phyloP scores from a whole-genome alignment of 768 basidiomycete genomes.

The Rhodotorula paludigena region DNA sequence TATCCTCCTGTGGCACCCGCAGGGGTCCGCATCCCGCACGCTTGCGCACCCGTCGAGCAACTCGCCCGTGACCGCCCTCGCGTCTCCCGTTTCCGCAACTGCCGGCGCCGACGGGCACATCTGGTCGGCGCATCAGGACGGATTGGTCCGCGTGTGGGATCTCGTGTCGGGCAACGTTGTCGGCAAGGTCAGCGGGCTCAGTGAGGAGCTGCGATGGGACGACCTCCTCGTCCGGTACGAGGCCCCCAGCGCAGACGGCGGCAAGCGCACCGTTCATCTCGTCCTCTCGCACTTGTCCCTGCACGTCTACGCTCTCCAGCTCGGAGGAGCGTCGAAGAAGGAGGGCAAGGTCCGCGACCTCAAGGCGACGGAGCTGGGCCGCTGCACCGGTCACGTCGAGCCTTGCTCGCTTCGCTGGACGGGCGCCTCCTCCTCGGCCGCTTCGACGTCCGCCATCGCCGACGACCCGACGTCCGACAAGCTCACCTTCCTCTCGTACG shows the following conservation, averaged over 20 bases:
- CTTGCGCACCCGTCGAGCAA: constrained; percentile 26
- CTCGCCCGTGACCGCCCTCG: constrained; percentile 35
- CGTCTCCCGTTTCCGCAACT: constrained; percentile 12
- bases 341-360: constrained; percentile 35
- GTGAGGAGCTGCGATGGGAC: constrained; percentile 28
- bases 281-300: constrained; percentile 34
- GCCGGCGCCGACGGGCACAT: constrained; percentile 20
- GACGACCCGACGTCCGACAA: constrained; percentile 8
- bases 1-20: constrained; percentile 33
- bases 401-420: constrained; percentile 22
- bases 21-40: constrained; percentile 8
- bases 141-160: constrained; percentile 34
- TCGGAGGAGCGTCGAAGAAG: constrained; percentile 29
- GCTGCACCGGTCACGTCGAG: constrained; percentile 37
- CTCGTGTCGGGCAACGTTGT: background rate
- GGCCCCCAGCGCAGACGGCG: constrained; percentile 2
- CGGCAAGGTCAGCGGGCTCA: constrained; percentile 28
- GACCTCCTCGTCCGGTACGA: constrained; percentile 35
- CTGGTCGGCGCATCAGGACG: constrained; percentile 37
- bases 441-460: background rate
- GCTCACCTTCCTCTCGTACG: constrained; percentile 33
- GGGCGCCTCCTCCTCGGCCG: constrained; percentile 6
- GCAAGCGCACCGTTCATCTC: constrained; percentile 24
- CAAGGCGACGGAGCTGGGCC: constrained; percentile 28
- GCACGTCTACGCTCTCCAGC: constrained; percentile 26